phyloP scores from a whole-genome alignment of 1,284 basidiomycete genomes.

The Ganoderma lingzhi region DNA sequence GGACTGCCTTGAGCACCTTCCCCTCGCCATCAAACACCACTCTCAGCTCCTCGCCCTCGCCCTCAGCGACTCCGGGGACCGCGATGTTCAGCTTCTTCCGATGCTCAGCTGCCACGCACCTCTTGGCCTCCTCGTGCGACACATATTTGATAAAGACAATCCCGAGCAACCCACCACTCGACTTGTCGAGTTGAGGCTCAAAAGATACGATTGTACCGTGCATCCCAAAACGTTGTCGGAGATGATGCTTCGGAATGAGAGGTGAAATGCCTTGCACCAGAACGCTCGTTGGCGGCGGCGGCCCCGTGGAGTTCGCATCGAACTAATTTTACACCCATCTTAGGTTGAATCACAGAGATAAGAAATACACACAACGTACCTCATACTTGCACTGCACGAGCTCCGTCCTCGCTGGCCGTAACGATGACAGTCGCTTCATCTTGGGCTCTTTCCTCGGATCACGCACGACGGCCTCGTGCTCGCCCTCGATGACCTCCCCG shows the following conservation, averaged over 20 bases:
- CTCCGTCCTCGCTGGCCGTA: constrained; percentile 50
- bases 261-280: constrained; percentile 80
- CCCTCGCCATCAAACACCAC: constrained; percentile 74
- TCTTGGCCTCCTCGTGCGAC: constrained; percentile 66
- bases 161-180: constrained; percentile 85
- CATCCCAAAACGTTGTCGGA: constrained; percentile 73
- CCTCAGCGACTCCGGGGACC: constrained; percentile 40
- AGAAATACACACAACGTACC: constrained; percentile 51
- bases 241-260: constrained; percentile 70
- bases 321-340: constrained; percentile 55
- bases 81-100: constrained; percentile 55
- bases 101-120: constrained; percentile 68
- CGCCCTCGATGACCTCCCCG: constrained; percentile 62
- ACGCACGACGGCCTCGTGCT: constrained; percentile 49
- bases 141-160: constrained; percentile 82
- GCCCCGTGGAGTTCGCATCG: constrained; percentile 79
- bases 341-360: constrained; percentile 15
- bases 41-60: constrained; percentile 52
- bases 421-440: constrained; percentile 43
- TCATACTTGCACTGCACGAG: constrained; percentile 66
- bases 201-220: constrained; percentile 78
- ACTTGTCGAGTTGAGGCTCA: constrained; percentile 84
- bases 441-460: constrained; percentile 65
- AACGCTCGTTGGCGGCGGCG: constrained; percentile 80
- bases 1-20: constrained; percentile 60